Base-by-base conservation (phyloP, 2,329 filamentous ascomycete genomes). In the Pestalotiopsis sp. region DNA sequence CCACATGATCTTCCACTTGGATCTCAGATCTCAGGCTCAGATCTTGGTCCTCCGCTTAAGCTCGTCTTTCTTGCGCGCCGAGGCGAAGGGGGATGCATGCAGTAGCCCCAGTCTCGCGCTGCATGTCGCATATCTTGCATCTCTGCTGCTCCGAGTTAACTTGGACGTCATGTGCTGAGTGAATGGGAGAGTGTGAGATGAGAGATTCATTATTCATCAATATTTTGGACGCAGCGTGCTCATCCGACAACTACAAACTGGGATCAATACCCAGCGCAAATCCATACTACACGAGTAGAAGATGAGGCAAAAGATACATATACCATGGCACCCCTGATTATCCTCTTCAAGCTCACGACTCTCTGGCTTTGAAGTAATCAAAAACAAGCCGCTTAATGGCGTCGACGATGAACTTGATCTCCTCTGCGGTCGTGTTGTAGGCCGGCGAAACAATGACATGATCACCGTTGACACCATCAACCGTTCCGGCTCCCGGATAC, bases 381-480 rank as follows among this genome's bases (percentile, higher is more conserved):
- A 81, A 76, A 25, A 92, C 78, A 20, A 91, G 84, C n/a, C 75
- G 79, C 4, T 77, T 78, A 2, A 89, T 80, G 0, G 80, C 83
- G 20, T 84, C 80, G 2, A 88, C 89, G 63, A 92, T 86, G 41
- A 79, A 77, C 66, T 87, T 82, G 65, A 92, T 80, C 23, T 92
- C 88, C 7, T 82, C 82, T 58, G 80, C 79, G 1, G 85, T 89
- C 25, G 91, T 83, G 59, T 87, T 93, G 78, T 90, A 93, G 0
- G 92, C 85, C 4, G 92, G 92, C 1, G 91, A 87, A 12, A 95
- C 74, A 31, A 94, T 83, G 45, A 93, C 81, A 77, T 93, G 91
- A 74, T 95, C 92, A 11, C 92, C 92, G 1, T 76, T 76, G 1
- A 86, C 83, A 59, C 92, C 84, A 72, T 85, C 89, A 0, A 83